These are phyloP conservation scores for Solanum commersonii DNA, from an alignment of 257 asterid genomes.

Conservation along the genomic window DNA sequence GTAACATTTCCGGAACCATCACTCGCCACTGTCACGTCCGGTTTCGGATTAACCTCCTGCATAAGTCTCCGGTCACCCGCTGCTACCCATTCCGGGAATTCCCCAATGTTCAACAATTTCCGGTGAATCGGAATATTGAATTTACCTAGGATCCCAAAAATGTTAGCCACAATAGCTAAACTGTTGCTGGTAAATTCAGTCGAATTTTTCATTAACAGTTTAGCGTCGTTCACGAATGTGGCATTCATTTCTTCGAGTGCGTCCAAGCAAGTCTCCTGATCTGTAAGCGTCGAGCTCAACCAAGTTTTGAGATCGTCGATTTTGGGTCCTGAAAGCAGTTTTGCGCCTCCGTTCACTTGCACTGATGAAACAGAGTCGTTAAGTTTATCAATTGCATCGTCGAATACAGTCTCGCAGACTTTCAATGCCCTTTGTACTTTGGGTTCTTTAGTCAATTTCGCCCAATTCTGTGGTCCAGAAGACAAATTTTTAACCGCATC, in stretches of 20 bases:
- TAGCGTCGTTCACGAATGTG: conserved; percentile 25
- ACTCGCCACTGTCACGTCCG: conserved; percentile 50
- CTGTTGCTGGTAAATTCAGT: conserved; percentile 59
- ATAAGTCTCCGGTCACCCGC: conserved; percentile 46
- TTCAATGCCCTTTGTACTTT: conserved; percentile 31
- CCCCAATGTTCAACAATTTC: conserved; percentile 17
- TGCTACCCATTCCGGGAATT: conserved; percentile 49
- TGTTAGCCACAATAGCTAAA: conserved; percentile 57
- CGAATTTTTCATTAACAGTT: conserved; percentile 33
- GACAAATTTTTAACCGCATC: conserved; percentile 22
- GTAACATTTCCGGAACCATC: conserved; percentile 44
- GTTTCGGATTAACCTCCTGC: conserved; percentile 26
- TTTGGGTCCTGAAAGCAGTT: background rate
- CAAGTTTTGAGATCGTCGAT: conserved; percentile 47
- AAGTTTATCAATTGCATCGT: conserved; percentile 55
- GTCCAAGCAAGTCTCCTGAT: conserved; percentile 70
- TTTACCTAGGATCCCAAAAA: conserved; percentile 25
- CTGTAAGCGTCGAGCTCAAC: conserved; percentile 59
- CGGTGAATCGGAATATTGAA: conserved; percentile 43
- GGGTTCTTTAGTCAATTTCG: conserved; percentile 13
- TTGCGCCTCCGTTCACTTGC: conserved; percentile 5
- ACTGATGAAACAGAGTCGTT: conserved; percentile 32
- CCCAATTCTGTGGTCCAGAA: conserved; percentile 20
- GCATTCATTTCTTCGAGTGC: conserved; percentile 53
- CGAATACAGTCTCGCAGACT: conserved; percentile 37